Conservation (phyloP, 306 rosid species). For the Mucuna pruriens region DNA sequence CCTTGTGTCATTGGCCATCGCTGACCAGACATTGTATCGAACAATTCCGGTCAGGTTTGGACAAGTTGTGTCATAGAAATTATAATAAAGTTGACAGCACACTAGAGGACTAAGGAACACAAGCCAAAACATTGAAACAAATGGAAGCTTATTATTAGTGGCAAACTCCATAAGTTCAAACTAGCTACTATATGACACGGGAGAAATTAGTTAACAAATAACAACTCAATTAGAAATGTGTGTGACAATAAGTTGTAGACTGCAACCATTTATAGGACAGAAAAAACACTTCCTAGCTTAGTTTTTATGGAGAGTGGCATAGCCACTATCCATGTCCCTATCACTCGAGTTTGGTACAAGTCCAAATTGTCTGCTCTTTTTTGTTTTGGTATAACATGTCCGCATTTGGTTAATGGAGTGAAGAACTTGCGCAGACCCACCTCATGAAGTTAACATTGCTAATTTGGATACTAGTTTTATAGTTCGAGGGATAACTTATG, state of each 20-base stretch:
- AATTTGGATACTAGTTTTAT: too few species aligned
- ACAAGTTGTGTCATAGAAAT: constrained; percentile 66
- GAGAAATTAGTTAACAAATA: constrained; percentile 15
- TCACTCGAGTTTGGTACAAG: constrained; percentile 50
- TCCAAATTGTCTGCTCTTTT: constrained; percentile 45
- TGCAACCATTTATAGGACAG: constrained; percentile 47
- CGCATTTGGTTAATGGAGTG: constrained; percentile 30
- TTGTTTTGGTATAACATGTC: constrained; percentile 16
- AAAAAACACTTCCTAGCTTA: constrained; percentile 1
- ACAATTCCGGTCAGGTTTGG: constrained; percentile 67
- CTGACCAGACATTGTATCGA: constrained; percentile 60
- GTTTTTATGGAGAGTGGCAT: constrained; percentile 49
- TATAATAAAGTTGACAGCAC: constrained; percentile 71
- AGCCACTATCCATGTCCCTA: constrained; percentile 59
- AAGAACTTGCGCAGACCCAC: constrained; percentile 21
- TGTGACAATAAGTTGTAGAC: constrained; percentile 22
- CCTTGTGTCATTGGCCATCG: constrained; percentile 76
- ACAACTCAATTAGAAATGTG: constrained; percentile 24
- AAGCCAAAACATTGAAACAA: constrained; percentile 50
- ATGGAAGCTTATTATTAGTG: constrained; percentile 40
- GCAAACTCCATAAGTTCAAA: constrained; percentile 45
- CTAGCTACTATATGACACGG: not conserved
- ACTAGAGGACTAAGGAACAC: constrained; percentile 56
- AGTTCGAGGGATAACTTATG: too few species aligned
- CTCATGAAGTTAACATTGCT: constrained; percentile 37